A percentile compares a stretch with the other conserved stretches of the same genome.
Conservation (phyloP, 2,329 filamentous ascomycete species). For the Pseudovirgaria hyperparasitica region DNA sequence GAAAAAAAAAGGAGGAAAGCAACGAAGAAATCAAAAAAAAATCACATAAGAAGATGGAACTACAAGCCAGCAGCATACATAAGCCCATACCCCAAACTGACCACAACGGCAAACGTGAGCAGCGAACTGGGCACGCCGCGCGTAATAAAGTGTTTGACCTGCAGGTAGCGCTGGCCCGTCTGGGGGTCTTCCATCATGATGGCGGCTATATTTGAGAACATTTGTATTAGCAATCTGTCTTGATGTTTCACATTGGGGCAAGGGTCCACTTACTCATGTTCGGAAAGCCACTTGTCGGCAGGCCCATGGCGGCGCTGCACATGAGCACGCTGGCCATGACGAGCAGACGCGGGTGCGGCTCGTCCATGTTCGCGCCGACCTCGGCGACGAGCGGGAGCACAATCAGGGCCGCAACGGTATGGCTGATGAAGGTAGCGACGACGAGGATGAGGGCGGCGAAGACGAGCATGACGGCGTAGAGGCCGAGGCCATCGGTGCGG, state of each 20-base stretch:
- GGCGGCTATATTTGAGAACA: constrained; percentile 51
- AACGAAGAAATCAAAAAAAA: too few relatives aligned
- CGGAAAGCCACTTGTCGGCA: constrained; percentile 92
- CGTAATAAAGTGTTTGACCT: constrained; percentile 89
- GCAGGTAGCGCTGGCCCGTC: constrained; percentile 81
- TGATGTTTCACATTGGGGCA: too few relatives aligned
- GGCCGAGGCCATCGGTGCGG: constrained; percentile 60
- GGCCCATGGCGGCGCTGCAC: constrained; percentile 94
- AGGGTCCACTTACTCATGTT: constrained; percentile 99
- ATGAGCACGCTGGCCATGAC: constrained; percentile 94
- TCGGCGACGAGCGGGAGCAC: constrained; percentile 81
- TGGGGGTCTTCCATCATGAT: constrained; percentile 98
- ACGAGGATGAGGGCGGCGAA: constrained; percentile 78
- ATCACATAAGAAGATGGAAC: too few relatives aligned
- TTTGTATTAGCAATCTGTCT: too few relatives aligned
- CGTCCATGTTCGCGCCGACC: constrained; percentile 71
- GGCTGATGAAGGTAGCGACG: constrained; percentile 93
- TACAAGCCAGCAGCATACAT: constrained; percentile 66
- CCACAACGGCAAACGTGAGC: constrained; percentile 66
- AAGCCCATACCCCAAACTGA: constrained; percentile 80
- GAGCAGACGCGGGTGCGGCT: constrained; percentile 85
- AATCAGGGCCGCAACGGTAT: constrained; percentile 92
- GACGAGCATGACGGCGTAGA: constrained; percentile 78
- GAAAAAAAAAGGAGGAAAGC: too few relatives aligned
- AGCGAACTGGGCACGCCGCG: constrained; percentile 82